Conservation (phyloP, 495 filamentous ascomycete genomes). For the Podospora pseudocomata region DNA sequence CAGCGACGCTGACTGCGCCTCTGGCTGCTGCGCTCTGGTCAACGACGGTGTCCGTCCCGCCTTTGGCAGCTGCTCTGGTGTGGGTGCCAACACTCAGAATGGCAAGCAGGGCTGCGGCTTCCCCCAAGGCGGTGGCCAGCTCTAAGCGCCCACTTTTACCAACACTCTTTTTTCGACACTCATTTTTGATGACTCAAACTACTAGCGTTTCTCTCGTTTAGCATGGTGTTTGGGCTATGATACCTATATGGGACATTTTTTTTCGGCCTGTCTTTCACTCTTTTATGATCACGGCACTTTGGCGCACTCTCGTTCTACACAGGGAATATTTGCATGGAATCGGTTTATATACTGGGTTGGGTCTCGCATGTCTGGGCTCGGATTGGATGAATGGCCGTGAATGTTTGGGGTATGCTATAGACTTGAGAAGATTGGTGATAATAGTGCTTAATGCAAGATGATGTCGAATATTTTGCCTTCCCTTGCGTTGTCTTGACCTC, state of each 20-base stretch:
- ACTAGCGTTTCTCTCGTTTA: not conserved
- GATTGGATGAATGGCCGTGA: not conserved
- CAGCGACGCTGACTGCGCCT: slow-evolving; percentile 29
- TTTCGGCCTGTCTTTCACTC: not conserved
- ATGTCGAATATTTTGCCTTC: too few relatives aligned
- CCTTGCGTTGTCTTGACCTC: too few relatives aligned
- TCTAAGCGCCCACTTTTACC: not conserved
- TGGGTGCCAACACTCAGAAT: slow-evolving; percentile 37
- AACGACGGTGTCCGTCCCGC: slow-evolving; percentile 24
- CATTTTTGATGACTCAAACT: not conserved
- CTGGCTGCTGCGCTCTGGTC: slow-evolving; percentile 26
- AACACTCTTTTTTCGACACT: not conserved
- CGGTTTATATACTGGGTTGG: not conserved
- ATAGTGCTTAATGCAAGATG: too few relatives aligned
- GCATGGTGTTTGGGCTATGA: not conserved
- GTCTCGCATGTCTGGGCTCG: not conserved
- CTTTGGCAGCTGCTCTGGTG: slow-evolving; percentile 40
- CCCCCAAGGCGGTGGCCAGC: slow-evolving; percentile 17
- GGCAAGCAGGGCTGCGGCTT: slow-evolving; percentile 51
- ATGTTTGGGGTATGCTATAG: too few relatives aligned
- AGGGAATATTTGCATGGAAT: not conserved
- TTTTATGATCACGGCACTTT: not conserved
- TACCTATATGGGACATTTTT: not conserved
- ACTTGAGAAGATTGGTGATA: too few relatives aligned
- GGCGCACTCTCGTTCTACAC: not conserved